Conservation (phyloP, 371 early-diverging fungal species). For the Mucor indicus region DNA sequence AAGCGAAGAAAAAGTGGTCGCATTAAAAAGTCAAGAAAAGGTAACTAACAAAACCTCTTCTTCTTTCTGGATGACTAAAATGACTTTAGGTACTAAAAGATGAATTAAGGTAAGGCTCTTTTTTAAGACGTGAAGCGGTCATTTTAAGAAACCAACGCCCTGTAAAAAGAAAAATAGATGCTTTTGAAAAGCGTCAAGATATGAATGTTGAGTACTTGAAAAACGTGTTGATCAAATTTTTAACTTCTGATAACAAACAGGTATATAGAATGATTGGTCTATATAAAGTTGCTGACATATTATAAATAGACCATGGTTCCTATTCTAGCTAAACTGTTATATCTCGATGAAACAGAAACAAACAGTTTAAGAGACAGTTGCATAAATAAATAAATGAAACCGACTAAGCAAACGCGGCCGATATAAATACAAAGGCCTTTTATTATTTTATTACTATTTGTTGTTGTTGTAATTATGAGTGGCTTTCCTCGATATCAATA, state of each 20-base stretch:
- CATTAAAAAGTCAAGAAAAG: slow-evolving; percentile 59
- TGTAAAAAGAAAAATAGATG: slow-evolving; percentile 60
- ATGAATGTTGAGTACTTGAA: slow-evolving; percentile 63
- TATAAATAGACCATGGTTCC: slow-evolving; percentile 40
- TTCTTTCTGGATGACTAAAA: too few relatives aligned
- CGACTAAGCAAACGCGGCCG: too few relatives aligned
- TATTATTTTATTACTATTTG: too few relatives aligned
- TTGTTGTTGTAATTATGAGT: too few relatives aligned
- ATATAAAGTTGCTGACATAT: not conserved
- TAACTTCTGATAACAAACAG: slow-evolving; percentile 55
- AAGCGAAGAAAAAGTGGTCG: slow-evolving; percentile 52
- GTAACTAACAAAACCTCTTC: slow-evolving; percentile 16
- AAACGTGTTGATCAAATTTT: slow-evolving; percentile 61
- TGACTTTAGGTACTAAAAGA: slow-evolving; percentile 33
- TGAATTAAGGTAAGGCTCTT: slow-evolving; percentile 35
- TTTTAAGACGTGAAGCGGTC: too few relatives aligned
- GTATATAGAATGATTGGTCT: slow-evolving; percentile 12
- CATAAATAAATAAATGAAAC: not conserved
- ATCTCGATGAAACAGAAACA: slow-evolving; percentile 40
- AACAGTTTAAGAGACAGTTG: slow-evolving; percentile 19
- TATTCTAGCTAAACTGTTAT: slow-evolving; percentile 41
- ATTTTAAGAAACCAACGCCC: too few relatives aligned
- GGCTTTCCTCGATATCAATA: too few relatives aligned
- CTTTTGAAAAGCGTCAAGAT: slow-evolving; percentile 60
- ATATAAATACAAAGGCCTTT: too few relatives aligned